Conservation (phyloP, 148 eudicot genomes). For the Amaranthus hypochondriacus region DNA sequence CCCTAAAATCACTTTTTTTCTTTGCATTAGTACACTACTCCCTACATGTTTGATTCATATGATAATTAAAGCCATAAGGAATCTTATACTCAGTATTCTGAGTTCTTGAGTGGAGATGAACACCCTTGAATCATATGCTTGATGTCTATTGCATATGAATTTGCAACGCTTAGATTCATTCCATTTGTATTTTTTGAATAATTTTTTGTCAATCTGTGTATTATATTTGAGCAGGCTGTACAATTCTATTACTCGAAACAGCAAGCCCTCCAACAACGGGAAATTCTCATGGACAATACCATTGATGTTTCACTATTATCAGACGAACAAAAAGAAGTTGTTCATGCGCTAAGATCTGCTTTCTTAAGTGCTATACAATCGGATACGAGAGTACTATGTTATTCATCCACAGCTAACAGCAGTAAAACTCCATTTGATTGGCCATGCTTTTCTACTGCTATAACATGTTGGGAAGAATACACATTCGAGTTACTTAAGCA, state of each 20-base stretch:
- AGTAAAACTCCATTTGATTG: conserved; percentile 31
- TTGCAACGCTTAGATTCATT: not conserved
- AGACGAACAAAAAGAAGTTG: conserved; percentile 32
- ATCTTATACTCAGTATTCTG: not conserved
- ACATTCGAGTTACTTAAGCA: conserved; percentile 39
- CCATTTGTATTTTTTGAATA: not conserved
- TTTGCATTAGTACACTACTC: not conserved
- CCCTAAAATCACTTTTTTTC: not conserved
- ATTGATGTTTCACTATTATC: conserved; percentile 35
- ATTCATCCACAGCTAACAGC: not conserved
- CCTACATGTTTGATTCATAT: not conserved
- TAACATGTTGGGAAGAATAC: conserved; percentile 61
- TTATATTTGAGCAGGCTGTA: conserved; percentile 50
- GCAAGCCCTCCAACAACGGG: conserved; percentile 24
- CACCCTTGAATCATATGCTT: not conserved
- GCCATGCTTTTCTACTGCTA: conserved; percentile 47
- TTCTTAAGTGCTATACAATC: conserved; percentile 38
- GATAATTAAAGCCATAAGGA: not conserved
- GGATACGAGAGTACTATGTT: conserved; percentile 31
- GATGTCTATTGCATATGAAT: not conserved
- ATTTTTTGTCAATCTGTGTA: not conserved
- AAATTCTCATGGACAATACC: conserved; percentile 9
- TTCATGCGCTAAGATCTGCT: conserved; percentile 28
- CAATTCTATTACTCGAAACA: conserved; percentile 70
- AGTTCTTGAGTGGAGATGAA: not conserved